Base-by-base conservation (phyloP, 495 filamentous ascomycete genomes). In the Durotheca rogersii region DNA sequence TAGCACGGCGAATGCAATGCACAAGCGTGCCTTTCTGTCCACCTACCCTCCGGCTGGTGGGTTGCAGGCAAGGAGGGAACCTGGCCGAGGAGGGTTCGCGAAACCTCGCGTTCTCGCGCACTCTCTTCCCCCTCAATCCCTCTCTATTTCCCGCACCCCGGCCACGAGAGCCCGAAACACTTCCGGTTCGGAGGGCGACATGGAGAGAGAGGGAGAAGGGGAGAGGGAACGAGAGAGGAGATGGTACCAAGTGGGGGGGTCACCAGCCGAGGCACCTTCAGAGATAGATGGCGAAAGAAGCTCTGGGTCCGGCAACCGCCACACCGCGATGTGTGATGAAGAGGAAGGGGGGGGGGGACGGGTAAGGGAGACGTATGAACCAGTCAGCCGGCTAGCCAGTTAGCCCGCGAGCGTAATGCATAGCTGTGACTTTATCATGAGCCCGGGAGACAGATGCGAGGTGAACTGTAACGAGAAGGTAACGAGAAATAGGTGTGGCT, bases 401-500 rank as follows among this genome's bases (percentile, higher is more conserved):
- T 31, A 42, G 17, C 4, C 20, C 12, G 21, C 20, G n/a, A 47
- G 37, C 29, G 29, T 21, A 41, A 47, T 55, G 44, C 52, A 47
- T 47, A 51, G 56, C 47, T 56, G 46, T 56, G 47, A 52, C 56
- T 60, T 59, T 60, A 60, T 60, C 56, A 48, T 51, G 42, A 56
- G 56, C 32, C n/a, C 41, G 41, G 46, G 41, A 60, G 43, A 48
- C 35, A 25, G 44, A 51, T 60, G 47, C 47, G 51, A 55, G 30
- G 15, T 25, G 47, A 42, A 17, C 56, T 54, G 56, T 60, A 60
- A 60, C 56, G 56, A 60, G 56, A 60, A 60, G 56, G 56, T 60
- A 60, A 60, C 56, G 56, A 56, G 30, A 55, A 51, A 47, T 44
- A 18, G 51, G 47, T 56, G 56, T 60, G 56, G 34, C 42, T 17